These are phyloP conservation scores for Xenoacremonium recifei DNA, from an alignment of 2,329 filamentous ascomycete species.

Conservation along the genomic window DNA sequence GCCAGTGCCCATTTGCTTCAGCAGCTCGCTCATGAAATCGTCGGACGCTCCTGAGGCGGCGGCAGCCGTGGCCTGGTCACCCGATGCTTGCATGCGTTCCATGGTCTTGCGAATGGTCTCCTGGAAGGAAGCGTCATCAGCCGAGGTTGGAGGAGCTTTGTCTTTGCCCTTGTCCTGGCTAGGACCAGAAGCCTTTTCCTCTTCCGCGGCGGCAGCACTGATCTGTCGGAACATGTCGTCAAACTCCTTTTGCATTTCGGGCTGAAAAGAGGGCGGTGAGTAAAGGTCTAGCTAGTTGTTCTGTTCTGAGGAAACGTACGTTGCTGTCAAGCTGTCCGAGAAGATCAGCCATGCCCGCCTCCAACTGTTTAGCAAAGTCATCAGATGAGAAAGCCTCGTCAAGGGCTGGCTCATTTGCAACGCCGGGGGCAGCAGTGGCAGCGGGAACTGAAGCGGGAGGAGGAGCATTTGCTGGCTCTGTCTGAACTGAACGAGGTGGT, in stretches of 20 bases:
- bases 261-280: conserved; percentile 37
- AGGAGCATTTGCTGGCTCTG: conserved; percentile 33
- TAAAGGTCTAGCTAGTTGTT: too few species aligned
- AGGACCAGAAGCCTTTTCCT: conserved; percentile 14
- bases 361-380: conserved; percentile 82
- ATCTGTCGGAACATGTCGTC: conserved; percentile 76
- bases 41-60: conserved; percentile 65
- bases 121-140: conserved; percentile 71
- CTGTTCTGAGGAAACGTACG: too few species aligned
- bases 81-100: conserved; percentile 91
- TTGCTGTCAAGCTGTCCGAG: conserved; percentile 70
- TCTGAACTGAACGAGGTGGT: conserved; percentile 26
- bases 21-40: conserved; percentile 86
- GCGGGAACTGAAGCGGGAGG: conserved; percentile 1
- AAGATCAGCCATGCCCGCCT: conserved; percentile 83
- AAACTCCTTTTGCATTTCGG: conserved; percentile 76
- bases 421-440: conserved; percentile 14
- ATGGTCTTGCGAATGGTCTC: conserved; percentile 92
- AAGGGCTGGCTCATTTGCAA: conserved; percentile 17
- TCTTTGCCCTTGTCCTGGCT: conserved; percentile 21
- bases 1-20: conserved; percentile 75
- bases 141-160: conserved; percentile 33
- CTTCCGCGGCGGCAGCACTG: conserved; percentile 46
- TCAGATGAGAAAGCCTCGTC: conserved; percentile 60
- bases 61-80: conserved; percentile 79